A percentile compares a stretch with the other conserved stretches of the same genome.
phyloP scores from a whole-genome alignment of 345 rosid species.

The Adansonia digitata region DNA sequence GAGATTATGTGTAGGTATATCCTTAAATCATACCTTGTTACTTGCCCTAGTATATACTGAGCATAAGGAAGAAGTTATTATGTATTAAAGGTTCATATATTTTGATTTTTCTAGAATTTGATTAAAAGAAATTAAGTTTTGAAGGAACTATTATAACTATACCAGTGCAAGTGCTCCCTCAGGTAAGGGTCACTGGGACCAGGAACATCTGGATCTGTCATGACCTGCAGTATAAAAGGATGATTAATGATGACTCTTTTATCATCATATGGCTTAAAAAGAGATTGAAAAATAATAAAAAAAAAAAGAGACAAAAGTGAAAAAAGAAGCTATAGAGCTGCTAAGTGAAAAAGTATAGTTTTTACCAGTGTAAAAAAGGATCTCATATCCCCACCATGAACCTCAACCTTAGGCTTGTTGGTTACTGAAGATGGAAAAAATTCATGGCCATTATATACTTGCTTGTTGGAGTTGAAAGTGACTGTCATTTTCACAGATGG shows the following conservation, averaged over 20 bases:
- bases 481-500: conserved; percentile 64
- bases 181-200: conserved; percentile 97
- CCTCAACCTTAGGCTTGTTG: conserved; percentile 77
- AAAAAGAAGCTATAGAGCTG: not conserved
- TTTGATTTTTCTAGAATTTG: not conserved
- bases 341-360: not conserved
- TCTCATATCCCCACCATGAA: conserved; percentile 83
- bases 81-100: not conserved
- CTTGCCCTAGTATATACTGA: not conserved
- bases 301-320: too few species aligned
- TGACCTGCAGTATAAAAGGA: conserved; percentile 43
- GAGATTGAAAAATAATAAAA: not conserved
- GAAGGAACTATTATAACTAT: conserved; percentile 15
- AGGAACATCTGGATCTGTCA: conserved; percentile 99
- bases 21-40: not conserved
- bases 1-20: too few species aligned
- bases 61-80: not conserved
- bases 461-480: conserved; percentile 59
- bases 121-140: not conserved
- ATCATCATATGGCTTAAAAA: not conserved
- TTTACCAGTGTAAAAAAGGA: conserved; percentile 94
- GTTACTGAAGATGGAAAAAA: conserved; percentile 69
- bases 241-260: not conserved
- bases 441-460: conserved; percentile 88
- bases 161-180: conserved; percentile 96